Conservation (phyloP, 2,329 filamentous ascomycete genomes). For the Periconia sp. region DNA sequence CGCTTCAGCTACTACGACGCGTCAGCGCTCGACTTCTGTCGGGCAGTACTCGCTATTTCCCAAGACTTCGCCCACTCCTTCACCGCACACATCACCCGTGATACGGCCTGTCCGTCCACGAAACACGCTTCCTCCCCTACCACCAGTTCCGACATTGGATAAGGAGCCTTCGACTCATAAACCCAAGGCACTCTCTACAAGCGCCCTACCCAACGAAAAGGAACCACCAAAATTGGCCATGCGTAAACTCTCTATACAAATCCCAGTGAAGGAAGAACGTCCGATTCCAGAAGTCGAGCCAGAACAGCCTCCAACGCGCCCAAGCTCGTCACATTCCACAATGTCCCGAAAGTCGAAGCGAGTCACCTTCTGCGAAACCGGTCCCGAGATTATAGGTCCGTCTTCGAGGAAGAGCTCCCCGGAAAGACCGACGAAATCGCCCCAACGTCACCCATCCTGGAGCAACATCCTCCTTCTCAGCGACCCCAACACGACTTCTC, state of each 20-base stretch:
- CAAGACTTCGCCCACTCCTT: neutral
- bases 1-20: neutral
- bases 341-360: neutral
- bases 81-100: neutral
- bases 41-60: conserved; percentile 1
- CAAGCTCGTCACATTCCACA: neutral
- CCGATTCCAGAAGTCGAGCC: neutral
- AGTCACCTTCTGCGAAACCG: neutral
- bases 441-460: neutral
- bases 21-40: neutral
- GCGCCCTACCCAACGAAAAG: neutral
- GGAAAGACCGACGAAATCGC: neutral
- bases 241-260: neutral
- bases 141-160: neutral
- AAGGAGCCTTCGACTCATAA: neutral
- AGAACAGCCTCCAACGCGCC: neutral
- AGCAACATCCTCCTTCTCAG: conserved; percentile 2
- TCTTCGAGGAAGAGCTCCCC: neutral
- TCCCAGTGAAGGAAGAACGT: neutral
- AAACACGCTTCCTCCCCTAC: neutral
- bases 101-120: neutral
- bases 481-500: neutral
- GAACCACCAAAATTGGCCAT: neutral
- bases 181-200: neutral
- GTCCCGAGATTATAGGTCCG: neutral